phyloP scores from a whole-genome alignment of 2,329 filamentous ascomycete species.

The Penicillium sp. region DNA sequence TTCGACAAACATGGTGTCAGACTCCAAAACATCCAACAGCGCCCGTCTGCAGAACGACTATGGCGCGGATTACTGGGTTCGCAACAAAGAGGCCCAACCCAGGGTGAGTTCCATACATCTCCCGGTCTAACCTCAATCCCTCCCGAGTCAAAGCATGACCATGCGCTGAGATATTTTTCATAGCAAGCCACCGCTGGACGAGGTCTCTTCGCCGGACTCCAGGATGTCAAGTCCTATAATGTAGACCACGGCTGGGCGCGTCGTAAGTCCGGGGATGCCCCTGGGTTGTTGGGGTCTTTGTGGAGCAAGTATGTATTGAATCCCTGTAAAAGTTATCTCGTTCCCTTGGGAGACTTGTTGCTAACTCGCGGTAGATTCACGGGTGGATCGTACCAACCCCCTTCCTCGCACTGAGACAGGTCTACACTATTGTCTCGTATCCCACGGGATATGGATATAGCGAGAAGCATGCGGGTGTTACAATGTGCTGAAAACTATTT shows the following conservation, averaged over 20 bases:
- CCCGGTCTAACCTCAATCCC: background rate
- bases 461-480: background rate
- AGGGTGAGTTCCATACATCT: conserved; percentile 21
- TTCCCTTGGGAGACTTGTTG: background rate
- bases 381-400: conserved; percentile 16
- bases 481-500: background rate
- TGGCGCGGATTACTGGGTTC: conserved; percentile 42
- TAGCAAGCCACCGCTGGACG: conserved; percentile 38
- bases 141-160: background rate
- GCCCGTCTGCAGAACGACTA: conserved; percentile 37
- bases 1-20: conserved; percentile 12
- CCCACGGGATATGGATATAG: background rate
- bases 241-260: conserved; percentile 42
- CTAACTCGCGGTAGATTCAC: conserved; percentile 17
- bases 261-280: conserved; percentile 23
- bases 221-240: conserved; percentile 43
- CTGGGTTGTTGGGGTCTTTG: conserved; percentile 19
- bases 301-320: conserved; percentile 24
- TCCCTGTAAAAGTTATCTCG: too few species aligned
- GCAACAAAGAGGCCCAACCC: conserved; percentile 18
- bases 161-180: conserved; percentile 1
- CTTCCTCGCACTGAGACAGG: background rate
- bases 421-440: background rate
- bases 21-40: conserved; percentile 10
- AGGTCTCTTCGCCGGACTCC: conserved; percentile 42